Evolutionary conservation across 306 rosid genomes (phyloP).

Genomic region (Begonia loranthoides): DNA sequence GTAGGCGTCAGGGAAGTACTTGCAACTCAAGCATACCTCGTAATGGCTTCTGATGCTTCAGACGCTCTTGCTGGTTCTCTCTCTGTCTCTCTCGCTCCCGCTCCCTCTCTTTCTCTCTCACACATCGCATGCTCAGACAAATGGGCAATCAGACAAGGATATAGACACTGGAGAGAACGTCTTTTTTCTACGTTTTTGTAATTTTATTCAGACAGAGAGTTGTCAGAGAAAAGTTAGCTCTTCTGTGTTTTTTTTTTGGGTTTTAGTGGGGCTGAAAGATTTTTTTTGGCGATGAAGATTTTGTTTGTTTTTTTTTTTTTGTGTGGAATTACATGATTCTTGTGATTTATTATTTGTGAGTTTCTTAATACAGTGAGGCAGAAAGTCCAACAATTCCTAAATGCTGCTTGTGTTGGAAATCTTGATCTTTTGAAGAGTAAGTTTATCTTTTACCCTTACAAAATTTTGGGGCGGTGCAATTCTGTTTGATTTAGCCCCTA

Average conservation of each 20-base stretch:
- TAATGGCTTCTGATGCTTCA: slow-evolving; percentile 78
- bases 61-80: slow-evolving; percentile 72
- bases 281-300: background rate
- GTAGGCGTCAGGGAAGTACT: background rate
- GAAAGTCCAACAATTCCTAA: slow-evolving; percentile 66
- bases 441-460: slow-evolving; percentile 1
- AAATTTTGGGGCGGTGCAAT: background rate
- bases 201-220: background rate
- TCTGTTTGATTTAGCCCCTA: background rate
- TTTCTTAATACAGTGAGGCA: slow-evolving; percentile 47
- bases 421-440: slow-evolving; percentile 77
- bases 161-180: no score
- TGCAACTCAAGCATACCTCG: background rate
- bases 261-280: background rate
- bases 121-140: no score
- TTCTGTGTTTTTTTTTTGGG: background rate
- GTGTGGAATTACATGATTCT: background rate
- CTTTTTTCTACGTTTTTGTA: background rate
- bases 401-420: slow-evolving; percentile 69
- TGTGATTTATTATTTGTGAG: background rate
- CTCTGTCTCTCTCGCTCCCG: background rate
- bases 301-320: background rate
- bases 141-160: no score
- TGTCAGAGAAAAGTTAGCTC: no score
- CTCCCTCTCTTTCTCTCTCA: background rate